These are phyloP conservation scores for Cicer bijugum DNA, from an alignment of 306 rosid species.

Conservation along the genomic window DNA sequence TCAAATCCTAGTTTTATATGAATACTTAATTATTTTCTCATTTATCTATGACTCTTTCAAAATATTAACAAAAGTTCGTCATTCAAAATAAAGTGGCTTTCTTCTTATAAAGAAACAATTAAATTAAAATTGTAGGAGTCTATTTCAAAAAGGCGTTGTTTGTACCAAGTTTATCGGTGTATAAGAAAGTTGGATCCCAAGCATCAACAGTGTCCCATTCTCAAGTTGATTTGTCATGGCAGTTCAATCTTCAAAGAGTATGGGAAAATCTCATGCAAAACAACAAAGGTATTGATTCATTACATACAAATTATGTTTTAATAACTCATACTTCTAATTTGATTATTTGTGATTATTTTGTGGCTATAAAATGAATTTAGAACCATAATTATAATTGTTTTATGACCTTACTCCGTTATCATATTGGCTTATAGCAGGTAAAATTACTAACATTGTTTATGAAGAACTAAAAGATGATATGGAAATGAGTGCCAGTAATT, in stretches of 20 bases:
- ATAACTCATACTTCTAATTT: constrained; percentile 12
- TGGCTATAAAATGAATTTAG: neutral
- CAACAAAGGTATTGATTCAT: constrained; percentile 60
- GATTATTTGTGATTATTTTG: constrained; percentile 17
- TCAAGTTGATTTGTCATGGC: constrained; percentile 88
- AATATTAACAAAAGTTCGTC: too few relatives aligned
- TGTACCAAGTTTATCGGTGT: constrained; percentile 21
- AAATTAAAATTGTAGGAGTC: too few relatives aligned
- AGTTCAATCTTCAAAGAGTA: constrained; percentile 71
- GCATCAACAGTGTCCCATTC: constrained; percentile 52
- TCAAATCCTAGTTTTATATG: too few relatives aligned
- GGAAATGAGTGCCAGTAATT: constrained; percentile 62
- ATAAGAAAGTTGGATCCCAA: constrained; percentile 80
- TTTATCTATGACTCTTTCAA: too few relatives aligned
- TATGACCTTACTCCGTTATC: constrained; percentile 23
- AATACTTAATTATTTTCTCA: too few relatives aligned
- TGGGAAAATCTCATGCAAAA: constrained; percentile 84
- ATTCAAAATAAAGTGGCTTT: too few relatives aligned
- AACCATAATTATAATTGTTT: neutral
- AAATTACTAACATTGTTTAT: constrained; percentile 44
- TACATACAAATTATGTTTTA: neutral
- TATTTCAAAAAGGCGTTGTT: too few relatives aligned
- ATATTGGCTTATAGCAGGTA: constrained; percentile 46
- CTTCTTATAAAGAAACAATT: too few relatives aligned
- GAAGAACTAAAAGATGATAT: constrained; percentile 68